These are phyloP conservation scores for Aspergillus novofumigatus DNA, from an alignment of 2,329 filamentous ascomycete species.

Conservation along the genomic window DNA sequence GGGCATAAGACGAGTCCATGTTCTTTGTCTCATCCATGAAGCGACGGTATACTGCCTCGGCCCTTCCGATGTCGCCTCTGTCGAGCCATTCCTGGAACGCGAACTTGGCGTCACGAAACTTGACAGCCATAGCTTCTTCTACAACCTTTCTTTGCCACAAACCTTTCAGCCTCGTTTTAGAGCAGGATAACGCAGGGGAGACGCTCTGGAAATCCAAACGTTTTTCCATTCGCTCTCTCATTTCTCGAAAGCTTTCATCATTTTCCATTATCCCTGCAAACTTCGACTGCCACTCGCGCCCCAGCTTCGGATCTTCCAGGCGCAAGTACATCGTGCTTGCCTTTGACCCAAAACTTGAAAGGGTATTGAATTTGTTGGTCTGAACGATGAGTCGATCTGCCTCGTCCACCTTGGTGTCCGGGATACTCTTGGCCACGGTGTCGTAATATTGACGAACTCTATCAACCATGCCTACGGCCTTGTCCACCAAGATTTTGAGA, in stretches of 20 bases:
- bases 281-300: conserved; percentile 10
- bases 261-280: background rate
- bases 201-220: background rate
- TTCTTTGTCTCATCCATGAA: conserved; percentile 10
- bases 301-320: conserved; percentile 8
- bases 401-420: conserved; percentile 7
- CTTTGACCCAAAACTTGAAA: conserved; percentile 9
- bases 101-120: conserved; percentile 1
- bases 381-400: conserved; percentile 6
- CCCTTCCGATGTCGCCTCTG: conserved; percentile 2
- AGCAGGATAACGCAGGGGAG: background rate
- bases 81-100: conserved; percentile 4
- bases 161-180: background rate
- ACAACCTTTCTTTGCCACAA: conserved; percentile 11
- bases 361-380: conserved; percentile 10
- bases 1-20: background rate
- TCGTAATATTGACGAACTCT: conserved; percentile 7
- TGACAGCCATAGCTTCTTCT: conserved; percentile 6
- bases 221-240: background rate
- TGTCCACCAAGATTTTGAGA: conserved; percentile 7
- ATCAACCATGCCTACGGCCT: conserved; percentile 16
- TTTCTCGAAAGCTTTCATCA: background rate
- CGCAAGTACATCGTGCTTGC: conserved; percentile 4
- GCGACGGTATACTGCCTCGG: conserved; percentile 1
- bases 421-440: conserved; percentile 1